These are phyloP conservation scores for Pleurozium schreberi DNA, from an alignment of 225 moss, liverwort and hornwort genomes.

Conservation along the genomic window DNA sequence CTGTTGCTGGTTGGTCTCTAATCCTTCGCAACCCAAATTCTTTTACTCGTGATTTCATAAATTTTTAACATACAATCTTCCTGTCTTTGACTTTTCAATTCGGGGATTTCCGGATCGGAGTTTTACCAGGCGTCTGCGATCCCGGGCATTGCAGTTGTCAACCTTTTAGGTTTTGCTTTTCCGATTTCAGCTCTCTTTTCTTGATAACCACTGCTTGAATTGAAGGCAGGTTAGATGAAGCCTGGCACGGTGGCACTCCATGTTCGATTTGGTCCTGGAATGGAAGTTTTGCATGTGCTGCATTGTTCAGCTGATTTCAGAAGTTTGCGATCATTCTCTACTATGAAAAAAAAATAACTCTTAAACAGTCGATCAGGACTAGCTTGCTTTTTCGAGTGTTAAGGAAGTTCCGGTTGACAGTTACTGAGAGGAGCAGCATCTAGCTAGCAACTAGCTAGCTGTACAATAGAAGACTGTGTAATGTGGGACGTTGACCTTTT, in stretches of 20 bases:
- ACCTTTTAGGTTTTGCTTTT: too few species aligned
- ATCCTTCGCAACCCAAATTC: background rate
- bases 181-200: background rate
- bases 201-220: too few species aligned
- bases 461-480: too few species aligned
- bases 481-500: background rate
- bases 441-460: too few species aligned
- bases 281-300: background rate
- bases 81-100: too few species aligned
- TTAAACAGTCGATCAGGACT: background rate
- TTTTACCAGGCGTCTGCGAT: too few species aligned
- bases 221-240: too few species aligned
- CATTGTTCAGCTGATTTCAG: background rate
- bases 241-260: background rate
- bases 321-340: background rate
- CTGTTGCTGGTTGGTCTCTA: background rate
- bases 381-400: background rate
- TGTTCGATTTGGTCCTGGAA: background rate
- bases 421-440: background rate
- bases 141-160: too few species aligned
- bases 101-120: background rate
- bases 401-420: background rate
- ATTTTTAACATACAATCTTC: background rate
- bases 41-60: background rate
- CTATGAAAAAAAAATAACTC: too few species aligned